These are phyloP conservation scores for Penicillium sp. DNA, from an alignment of 2,329 filamentous ascomycete genomes.

Conservation along the genomic window DNA sequence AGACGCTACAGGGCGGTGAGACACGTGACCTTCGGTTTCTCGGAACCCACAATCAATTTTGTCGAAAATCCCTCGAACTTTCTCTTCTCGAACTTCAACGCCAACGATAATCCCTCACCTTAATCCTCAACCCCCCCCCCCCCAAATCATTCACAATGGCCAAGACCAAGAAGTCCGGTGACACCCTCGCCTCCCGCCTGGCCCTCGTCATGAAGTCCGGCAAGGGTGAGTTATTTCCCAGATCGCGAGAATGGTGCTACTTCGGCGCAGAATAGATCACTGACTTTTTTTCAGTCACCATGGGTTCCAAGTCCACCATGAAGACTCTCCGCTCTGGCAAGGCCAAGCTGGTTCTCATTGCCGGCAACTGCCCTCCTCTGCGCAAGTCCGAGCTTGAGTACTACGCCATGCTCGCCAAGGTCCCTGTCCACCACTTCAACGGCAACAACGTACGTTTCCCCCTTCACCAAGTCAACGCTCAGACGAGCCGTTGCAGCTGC, in stretches of 20 bases:
- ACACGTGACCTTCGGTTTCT: conserved; percentile 1
- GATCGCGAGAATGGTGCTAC: not conserved
- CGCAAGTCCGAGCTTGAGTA: conserved; percentile 97
- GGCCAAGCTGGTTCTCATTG: conserved; percentile 96
- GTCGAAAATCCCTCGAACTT: not conserved
- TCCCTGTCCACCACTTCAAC: conserved; percentile 93
- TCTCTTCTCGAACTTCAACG: not conserved
- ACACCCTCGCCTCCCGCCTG: conserved; percentile 67
- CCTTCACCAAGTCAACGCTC: conserved; percentile 11
- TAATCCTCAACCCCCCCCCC: conserved; percentile 18
- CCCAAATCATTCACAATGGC: conserved; percentile 52
- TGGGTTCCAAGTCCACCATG: conserved; percentile 84
- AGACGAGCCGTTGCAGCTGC: conserved; percentile 13
- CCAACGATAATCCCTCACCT: not conserved
- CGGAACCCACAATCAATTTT: conserved; percentile 2
- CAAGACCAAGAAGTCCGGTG: conserved; percentile 70
- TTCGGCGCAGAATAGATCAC: not conserved
- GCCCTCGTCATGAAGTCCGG: conserved; percentile 61
- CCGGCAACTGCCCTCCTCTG: conserved; percentile 94
- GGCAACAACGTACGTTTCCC: conserved; percentile 91
- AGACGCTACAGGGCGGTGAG: not conserved
- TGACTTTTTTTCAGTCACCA: conserved; percentile 52
- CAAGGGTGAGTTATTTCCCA: conserved; percentile 26
- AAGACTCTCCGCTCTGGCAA: conserved; percentile 92
- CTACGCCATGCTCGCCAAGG: conserved; percentile 90